Evolutionary conservation across 2,329 filamentous ascomycete genomes (phyloP).

Genomic region (Ascochyta pisi): DNA sequence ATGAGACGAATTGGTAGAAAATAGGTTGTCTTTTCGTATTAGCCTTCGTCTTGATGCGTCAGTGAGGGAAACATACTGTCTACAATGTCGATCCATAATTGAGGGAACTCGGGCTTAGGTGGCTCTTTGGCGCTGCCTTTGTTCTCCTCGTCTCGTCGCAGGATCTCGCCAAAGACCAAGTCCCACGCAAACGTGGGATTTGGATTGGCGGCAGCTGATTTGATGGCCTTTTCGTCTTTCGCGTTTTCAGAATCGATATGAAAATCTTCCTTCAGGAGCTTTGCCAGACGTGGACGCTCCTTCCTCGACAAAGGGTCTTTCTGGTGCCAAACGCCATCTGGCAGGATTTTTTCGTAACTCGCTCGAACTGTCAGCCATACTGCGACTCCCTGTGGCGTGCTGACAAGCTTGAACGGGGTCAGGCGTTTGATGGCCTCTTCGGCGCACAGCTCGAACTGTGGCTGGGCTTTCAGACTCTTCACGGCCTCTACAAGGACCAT

Average conservation of each 20-base stretch:
- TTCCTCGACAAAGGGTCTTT: slow-evolving; percentile 75
- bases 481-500: slow-evolving; percentile 79
- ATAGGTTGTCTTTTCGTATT: slow-evolving; percentile 72
- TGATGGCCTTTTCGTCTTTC: slow-evolving; percentile 53
- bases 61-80: slow-evolving; percentile 70
- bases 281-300: slow-evolving; percentile 72
- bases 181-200: slow-evolving; percentile 91
- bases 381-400: slow-evolving; percentile 86
- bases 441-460: slow-evolving; percentile 62
- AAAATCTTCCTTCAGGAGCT: slow-evolving; percentile 79
- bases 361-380: slow-evolving; percentile 79
- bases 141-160: slow-evolving; percentile 34
- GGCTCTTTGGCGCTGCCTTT: slow-evolving; percentile 41
- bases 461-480: slow-evolving; percentile 57
- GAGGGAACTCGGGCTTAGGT: slow-evolving; percentile 63
- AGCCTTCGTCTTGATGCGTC: slow-evolving; percentile 1
- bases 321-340: slow-evolving; percentile 74
- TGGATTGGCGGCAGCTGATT: slow-evolving; percentile 77
- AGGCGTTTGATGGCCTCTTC: slow-evolving; percentile 69
- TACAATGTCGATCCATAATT: slow-evolving; percentile 86
- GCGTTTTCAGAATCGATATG: slow-evolving; percentile 57
- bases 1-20: slow-evolving; percentile 80
- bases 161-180: slow-evolving; percentile 65
- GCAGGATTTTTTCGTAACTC: slow-evolving; percentile 68
- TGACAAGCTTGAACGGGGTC: slow-evolving; percentile 69